phyloP scores from a whole-genome alignment of 1,284 basidiomycete species.

The Amylostereum chailletii region DNA sequence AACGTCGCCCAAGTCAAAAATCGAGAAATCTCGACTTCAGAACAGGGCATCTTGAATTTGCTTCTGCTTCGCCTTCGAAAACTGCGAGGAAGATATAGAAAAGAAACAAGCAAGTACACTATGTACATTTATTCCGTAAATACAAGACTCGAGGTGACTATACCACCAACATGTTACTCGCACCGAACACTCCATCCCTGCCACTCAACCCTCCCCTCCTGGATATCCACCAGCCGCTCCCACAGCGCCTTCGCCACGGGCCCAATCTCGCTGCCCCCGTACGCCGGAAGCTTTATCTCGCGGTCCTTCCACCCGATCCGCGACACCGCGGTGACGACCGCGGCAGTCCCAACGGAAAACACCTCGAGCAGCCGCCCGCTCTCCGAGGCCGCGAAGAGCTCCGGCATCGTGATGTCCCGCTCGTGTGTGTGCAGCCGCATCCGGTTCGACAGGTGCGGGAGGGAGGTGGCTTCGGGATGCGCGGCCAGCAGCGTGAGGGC shows the following conservation, averaged over 20 bases:
- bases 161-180: neutral
- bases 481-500: constrained; percentile 52
- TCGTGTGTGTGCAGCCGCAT: constrained; percentile 47
- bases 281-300: constrained; percentile 40
- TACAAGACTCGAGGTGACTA: no score
- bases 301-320: constrained; percentile 44
- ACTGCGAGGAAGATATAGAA: no score
- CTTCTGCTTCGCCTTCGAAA: no score
- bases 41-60: no score
- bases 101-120: no score
- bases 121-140: no score
- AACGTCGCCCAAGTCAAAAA: no score
- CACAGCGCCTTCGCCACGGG: constrained; percentile 49
- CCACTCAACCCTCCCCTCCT: constrained; percentile 50
- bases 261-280: constrained; percentile 36
- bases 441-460: constrained; percentile 31
- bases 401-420: constrained; percentile 50
- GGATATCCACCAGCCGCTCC: constrained; percentile 51
- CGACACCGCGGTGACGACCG: constrained; percentile 50
- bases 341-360: constrained; percentile 70
- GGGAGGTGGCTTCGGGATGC: constrained; percentile 25
- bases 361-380: constrained; percentile 55
- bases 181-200: constrained; percentile 45
- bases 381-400: constrained; percentile 40
- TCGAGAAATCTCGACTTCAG: no score